Conservation (phyloP, 1,284 basidiomycete species). For the Malassezia caprae region DNA sequence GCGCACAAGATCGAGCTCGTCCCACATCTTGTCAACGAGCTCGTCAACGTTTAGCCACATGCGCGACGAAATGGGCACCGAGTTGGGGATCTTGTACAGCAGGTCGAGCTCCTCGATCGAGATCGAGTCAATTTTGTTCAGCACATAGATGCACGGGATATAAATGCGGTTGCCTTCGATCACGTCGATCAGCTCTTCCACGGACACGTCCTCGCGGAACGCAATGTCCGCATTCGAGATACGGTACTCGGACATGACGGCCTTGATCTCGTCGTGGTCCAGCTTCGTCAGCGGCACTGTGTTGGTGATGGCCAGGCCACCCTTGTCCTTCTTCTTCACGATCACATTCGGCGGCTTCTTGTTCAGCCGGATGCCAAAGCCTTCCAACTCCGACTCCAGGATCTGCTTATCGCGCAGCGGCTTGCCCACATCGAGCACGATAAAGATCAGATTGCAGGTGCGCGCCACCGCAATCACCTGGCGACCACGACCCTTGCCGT, state of each 20-base stretch:
- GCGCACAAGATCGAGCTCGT: conserved; percentile 51
- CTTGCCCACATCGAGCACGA: conserved; percentile 94
- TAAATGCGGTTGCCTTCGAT: conserved; percentile 64
- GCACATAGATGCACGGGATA: conserved; percentile 42
- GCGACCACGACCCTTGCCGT: conserved; percentile 91
- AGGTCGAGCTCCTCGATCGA: conserved; percentile 97
- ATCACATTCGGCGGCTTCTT: conserved; percentile 83
- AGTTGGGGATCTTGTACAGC: conserved; percentile 78
- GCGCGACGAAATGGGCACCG: conserved; percentile 82
- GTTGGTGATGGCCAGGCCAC: conserved; percentile 54
- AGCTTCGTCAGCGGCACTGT: conserved; percentile 86
- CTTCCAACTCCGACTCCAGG: conserved; percentile 85
- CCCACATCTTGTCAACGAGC: conserved; percentile 59
- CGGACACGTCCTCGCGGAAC: conserved; percentile 81
- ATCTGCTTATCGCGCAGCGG: conserved; percentile 83
- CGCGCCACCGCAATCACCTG: conserved; percentile 89
- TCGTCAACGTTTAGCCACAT: conserved; percentile 98
- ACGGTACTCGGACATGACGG: conserved; percentile 85
- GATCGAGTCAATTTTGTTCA: conserved; percentile 69
- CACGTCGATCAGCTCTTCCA: conserved; percentile 82
- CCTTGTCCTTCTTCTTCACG: conserved; percentile 77
- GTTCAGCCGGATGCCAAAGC: conserved; percentile 91
- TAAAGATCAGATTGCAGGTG: conserved; percentile 97
- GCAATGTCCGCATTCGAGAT: conserved; percentile 81
- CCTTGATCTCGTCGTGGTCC: conserved; percentile 89